A percentile compares a stretch with the other conserved stretches of the same genome.
These are phyloP conservation scores for Gyrodon lividus DNA, from an alignment of 768 basidiomycete genomes.

Conservation along the genomic window DNA sequence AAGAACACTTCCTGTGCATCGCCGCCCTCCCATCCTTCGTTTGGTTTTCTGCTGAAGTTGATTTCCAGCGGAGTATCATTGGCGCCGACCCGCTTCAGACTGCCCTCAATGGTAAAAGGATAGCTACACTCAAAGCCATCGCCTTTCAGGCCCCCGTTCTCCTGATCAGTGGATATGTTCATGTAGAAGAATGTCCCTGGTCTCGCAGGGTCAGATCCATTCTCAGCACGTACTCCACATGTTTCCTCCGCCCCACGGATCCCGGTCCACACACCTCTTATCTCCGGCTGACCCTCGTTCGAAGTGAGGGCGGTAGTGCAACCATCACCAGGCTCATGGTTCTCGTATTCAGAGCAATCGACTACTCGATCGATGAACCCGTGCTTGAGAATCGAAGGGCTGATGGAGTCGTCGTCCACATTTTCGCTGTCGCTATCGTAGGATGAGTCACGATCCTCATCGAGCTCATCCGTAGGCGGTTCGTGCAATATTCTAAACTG, in stretches of 20 bases:
- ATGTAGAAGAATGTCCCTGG: not conserved
- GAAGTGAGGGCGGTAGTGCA: not conserved
- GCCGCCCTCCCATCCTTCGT: not conserved
- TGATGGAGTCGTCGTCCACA: not conserved
- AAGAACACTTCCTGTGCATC: not conserved
- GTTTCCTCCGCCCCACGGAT: not conserved
- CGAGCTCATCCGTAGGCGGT: not conserved
- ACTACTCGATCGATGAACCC: not conserved
- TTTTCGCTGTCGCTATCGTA: constrained; percentile 5
- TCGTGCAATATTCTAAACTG: not conserved
- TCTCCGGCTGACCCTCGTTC: not conserved
- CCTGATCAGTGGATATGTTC: not conserved
- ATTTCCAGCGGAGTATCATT: not conserved
- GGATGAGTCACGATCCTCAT: constrained; percentile 1
- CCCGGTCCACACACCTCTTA: not conserved
- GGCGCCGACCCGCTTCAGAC: not conserved
- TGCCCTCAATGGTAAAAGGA: not conserved
- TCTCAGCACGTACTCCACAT: not conserved
- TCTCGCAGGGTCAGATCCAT: not conserved
- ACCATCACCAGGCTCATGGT: not conserved
- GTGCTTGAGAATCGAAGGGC: constrained; percentile 1
- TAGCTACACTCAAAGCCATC: not conserved
- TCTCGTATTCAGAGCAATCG: not conserved
- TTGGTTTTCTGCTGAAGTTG: not conserved
- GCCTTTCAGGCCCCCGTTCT: not conserved